Base-by-base conservation (phyloP, 306 rosid genomes). In the Medicago ruthenica region DNA sequence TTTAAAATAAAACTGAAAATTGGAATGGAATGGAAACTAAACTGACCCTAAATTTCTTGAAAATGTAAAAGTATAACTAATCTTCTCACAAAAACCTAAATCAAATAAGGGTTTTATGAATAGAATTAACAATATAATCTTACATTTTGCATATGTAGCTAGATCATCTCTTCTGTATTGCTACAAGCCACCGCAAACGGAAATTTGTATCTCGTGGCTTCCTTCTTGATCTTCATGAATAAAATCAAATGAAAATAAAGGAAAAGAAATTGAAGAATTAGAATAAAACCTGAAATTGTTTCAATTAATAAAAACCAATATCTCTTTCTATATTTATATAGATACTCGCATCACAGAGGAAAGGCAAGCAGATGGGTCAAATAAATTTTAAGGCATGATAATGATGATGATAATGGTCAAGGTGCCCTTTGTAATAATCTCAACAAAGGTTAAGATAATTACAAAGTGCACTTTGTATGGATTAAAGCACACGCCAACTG, bases 201-300 rank as follows among this genome's bases (percentile, higher is more conserved):
- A 48, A 37, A 71, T 59, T 75, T 75, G 76, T 65, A 75, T 37
- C 83, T 74, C 85, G 7, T 78, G 36, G 24, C 60, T 66, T 44
- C 53, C 83, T 75, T 81, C 88, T 78, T 71, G 67, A 75, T 82
- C 86, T 81, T 57, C 65, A 59, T 31, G 69, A 47, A 74, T 47
- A 70, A 57, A 57, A 60, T 40, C 13, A 74, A 74, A 47, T 72
- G 63, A 13, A 55, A 20, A 55, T 22, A 58, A 51, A 51, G 58
- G 22, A 51, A 51, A 51, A 51, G 1, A 51, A 75, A 9, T 1
- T 20, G 20, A 50, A 34, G 15, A 31, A 59, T 47, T 58, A 58
- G 63, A 57, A 58, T 6, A 76, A 54, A 51, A 11, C 45, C 15
- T 13, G 12, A 53, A 20, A 31, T 10, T 9, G 44, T 27, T 40